A percentile compares a stretch with the other conserved stretches of the same genome.
Conservation (phyloP, 768 basidiomycete species). For the Auriscalpium microsporum region DNA sequence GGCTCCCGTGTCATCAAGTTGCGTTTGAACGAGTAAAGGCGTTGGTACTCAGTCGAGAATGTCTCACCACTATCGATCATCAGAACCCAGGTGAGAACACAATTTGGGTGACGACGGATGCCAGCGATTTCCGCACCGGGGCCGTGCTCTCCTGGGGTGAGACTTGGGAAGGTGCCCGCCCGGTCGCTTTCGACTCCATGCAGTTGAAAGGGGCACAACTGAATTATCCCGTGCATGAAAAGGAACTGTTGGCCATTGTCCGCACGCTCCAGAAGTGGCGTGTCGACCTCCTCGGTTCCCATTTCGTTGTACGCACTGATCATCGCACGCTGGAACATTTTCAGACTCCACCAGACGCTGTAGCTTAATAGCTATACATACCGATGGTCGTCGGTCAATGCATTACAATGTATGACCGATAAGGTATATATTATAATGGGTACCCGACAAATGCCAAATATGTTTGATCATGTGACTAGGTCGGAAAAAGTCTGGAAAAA, state of each 20-base stretch:
- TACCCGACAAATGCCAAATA: too few species aligned
- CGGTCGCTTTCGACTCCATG: constrained; percentile 26
- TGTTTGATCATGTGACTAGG: too few species aligned
- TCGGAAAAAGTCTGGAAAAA: too few species aligned
- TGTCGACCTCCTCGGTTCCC: constrained; percentile 15
- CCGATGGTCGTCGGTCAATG: too few species aligned
- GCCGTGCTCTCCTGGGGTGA: constrained; percentile 1
- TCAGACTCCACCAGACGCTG: too few species aligned
- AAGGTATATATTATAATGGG: too few species aligned
- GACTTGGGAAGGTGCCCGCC: constrained; percentile 23
- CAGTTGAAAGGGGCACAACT: constrained; percentile 22
- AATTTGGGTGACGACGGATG: constrained; percentile 30
- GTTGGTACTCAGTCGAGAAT: constrained; percentile 18
- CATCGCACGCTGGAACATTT: constrained; percentile 27
- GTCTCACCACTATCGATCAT: constrained; percentile 27
- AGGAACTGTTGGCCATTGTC: constrained; percentile 31
- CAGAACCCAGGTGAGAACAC: constrained; percentile 19
- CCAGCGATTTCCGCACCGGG: constrained; percentile 23
- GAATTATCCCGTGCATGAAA: constrained; percentile 32
- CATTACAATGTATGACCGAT: too few species aligned
- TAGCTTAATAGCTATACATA: too few species aligned
- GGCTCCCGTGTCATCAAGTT: constrained; percentile 22
- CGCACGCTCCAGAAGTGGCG: constrained; percentile 20
- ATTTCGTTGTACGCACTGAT: constrained; percentile 26
- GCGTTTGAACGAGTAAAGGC: constrained; percentile 31